Evolutionary conservation across 352 stramenopile genomes (phyloP).

Genomic region (Globisporangium middletonii): DNA sequence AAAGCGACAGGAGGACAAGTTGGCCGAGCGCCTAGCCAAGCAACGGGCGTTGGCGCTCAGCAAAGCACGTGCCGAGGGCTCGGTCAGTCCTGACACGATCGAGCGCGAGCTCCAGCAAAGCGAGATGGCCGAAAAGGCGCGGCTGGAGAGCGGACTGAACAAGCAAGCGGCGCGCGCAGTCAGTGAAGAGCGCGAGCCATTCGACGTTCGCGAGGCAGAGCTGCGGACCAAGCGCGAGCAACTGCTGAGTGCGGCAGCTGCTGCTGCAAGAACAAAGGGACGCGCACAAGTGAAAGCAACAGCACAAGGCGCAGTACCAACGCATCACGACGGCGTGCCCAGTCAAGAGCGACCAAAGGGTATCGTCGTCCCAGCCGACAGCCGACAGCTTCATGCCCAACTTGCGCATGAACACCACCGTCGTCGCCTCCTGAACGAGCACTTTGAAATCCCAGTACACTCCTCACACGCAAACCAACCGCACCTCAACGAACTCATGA

Average conservation of each 20-base stretch:
- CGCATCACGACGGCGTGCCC: background rate
- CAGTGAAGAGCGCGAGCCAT: constrained; percentile 17
- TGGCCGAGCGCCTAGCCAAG: constrained; percentile 21
- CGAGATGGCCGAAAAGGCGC: constrained; percentile 19
- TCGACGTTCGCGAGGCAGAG: constrained; percentile 3
- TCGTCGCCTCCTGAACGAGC: too few species aligned
- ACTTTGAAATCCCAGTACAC: too few species aligned
- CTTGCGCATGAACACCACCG: too few species aligned
- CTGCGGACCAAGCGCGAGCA: background rate
- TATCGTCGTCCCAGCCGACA: too few species aligned
- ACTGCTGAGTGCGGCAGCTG: constrained; percentile 12
- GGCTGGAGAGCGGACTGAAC: constrained; percentile 16
- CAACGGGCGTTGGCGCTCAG: constrained; percentile 3
- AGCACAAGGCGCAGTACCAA: background rate
- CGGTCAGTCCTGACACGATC: background rate
- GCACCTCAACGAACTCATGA: constrained; percentile 11
- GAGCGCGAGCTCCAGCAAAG: constrained; percentile 11
- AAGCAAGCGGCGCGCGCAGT: constrained; percentile 19
- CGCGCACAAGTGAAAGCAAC: background rate
- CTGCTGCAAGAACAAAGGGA: constrained; percentile 8
- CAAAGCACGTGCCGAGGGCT: background rate
- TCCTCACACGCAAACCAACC: too few species aligned
- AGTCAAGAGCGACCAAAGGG: background rate
- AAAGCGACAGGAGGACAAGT: constrained; percentile 28
- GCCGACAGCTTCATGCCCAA: too few species aligned